A percentile compares a stretch with the other conserved stretches of the same genome.
These are phyloP conservation scores for Domatiomyces catenatus DNA, from an alignment of 2,329 filamentous ascomycete species.

Conservation along the genomic window DNA sequence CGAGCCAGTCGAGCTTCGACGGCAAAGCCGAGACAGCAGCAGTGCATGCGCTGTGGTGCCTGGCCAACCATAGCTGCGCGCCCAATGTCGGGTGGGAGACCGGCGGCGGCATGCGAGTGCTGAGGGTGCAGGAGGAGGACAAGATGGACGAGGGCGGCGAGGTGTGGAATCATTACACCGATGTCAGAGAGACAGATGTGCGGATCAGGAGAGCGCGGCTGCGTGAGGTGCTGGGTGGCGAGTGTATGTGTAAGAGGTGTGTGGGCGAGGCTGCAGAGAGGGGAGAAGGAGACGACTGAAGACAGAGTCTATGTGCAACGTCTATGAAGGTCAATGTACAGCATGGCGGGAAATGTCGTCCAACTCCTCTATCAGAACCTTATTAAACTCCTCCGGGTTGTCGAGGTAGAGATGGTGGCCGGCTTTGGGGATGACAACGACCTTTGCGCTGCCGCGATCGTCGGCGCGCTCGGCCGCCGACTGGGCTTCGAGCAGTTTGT, in stretches of 20 bases:
- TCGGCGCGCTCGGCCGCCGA: constrained; percentile 50
- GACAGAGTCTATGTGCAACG: neutral
- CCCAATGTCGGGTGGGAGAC: constrained; percentile 89
- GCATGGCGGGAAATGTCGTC: constrained; percentile 34
- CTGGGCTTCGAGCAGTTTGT: constrained; percentile 43
- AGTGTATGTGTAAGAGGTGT: constrained; percentile 76
- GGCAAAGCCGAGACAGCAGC: constrained; percentile 81
- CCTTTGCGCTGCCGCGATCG: constrained; percentile 70
- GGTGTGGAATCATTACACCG: constrained; percentile 88
- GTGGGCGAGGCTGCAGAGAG: neutral
- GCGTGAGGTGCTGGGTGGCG: constrained; percentile 68
- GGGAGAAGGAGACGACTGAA: neutral
- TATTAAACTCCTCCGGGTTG: constrained; percentile 54
- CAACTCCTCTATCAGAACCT: constrained; percentile 51
- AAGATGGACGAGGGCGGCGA: constrained; percentile 61
- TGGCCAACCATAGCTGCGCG: constrained; percentile 91
- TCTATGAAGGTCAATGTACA: neutral
- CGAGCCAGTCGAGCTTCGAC: constrained; percentile 58
- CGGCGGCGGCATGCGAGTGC: constrained; percentile 23
- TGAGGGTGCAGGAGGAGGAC: constrained; percentile 11
- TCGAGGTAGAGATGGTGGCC: constrained; percentile 62
- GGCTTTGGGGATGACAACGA: constrained; percentile 58
- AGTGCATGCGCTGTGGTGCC: constrained; percentile 88
- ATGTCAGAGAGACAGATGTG: constrained; percentile 69
- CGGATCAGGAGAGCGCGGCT: constrained; percentile 79